These are phyloP conservation scores for Mortierella sp. DNA, from an alignment of 371 early-diverging fungal genomes.

Conservation along the genomic window DNA sequence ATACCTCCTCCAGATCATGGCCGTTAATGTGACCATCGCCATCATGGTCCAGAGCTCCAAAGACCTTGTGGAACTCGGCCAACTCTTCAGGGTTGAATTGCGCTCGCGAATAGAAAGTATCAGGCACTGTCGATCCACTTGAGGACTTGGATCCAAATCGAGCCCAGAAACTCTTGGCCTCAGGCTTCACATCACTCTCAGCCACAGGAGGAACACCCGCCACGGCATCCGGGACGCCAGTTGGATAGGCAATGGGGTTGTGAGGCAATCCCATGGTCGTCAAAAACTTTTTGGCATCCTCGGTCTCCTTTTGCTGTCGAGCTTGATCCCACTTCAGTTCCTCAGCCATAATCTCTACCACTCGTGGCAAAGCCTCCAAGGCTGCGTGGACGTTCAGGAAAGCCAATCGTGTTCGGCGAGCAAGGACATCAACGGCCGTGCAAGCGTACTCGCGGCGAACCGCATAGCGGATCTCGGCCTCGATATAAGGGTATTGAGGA, in stretches of 20 bases:
- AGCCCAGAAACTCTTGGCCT: slow-evolving; percentile 41
- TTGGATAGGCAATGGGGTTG: slow-evolving; percentile 49
- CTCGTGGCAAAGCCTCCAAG: slow-evolving; percentile 82
- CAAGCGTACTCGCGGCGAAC: slow-evolving; percentile 94
- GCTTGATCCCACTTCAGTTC: slow-evolving; percentile 86
- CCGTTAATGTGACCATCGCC: slow-evolving; percentile 69
- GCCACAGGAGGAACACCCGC: slow-evolving; percentile 12
- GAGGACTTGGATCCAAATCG: slow-evolving; percentile 30
- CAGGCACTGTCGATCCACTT: slow-evolving; percentile 30
- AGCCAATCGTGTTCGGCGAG: slow-evolving; percentile 93
- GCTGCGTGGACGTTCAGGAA: slow-evolving; percentile 97
- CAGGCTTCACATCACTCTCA: slow-evolving; percentile 4
- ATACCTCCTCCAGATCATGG: slow-evolving; percentile 57
- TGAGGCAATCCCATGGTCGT: slow-evolving; percentile 89
- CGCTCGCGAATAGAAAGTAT: slow-evolving; percentile 69
- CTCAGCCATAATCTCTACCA: slow-evolving; percentile 93
- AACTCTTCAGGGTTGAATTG: slow-evolving; percentile 80
- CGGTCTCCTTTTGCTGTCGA: slow-evolving; percentile 75
- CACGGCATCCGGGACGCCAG: slow-evolving; percentile 24
- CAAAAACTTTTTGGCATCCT: slow-evolving; percentile 81
- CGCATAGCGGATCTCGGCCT: slow-evolving; percentile 96
- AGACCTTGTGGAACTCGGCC: slow-evolving; percentile 69
- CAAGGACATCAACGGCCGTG: slow-evolving; percentile 95
- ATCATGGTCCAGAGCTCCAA: slow-evolving; percentile 67
- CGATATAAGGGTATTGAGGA: slow-evolving; percentile 92